A percentile compares a stretch with the other conserved stretches of the same genome.
These are phyloP conservation scores for Cyamopsis tetragonoloba DNA, from an alignment of 306 rosid genomes.

Conservation along the genomic window DNA sequence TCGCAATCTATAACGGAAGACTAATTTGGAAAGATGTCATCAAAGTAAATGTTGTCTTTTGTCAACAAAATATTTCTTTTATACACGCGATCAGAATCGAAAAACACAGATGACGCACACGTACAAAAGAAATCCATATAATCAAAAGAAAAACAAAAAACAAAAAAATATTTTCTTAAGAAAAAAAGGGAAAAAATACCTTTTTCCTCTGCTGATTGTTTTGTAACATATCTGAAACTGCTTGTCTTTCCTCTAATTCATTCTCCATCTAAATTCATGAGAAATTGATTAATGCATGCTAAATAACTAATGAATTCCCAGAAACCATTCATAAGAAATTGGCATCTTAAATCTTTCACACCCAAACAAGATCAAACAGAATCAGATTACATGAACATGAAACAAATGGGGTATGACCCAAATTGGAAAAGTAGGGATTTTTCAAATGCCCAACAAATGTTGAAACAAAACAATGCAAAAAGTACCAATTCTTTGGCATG, in stretches of 20 bases:
- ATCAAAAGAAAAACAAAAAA: neutral
- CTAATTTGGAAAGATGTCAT: no score
- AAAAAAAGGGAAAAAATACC: conserved; percentile 19
- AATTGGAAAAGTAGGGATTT: neutral
- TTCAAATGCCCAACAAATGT: neutral
- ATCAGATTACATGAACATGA: neutral
- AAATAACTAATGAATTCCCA: neutral
- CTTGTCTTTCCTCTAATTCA: conserved; percentile 29
- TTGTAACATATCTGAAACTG: conserved; percentile 27
- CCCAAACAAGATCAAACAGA: conserved; percentile 4
- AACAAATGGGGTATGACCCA: neutral
- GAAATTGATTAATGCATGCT: neutral
- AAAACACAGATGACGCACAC: no score
- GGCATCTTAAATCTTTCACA: neutral
- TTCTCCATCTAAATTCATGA: conserved; percentile 35
- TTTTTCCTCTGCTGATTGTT: conserved; percentile 38
- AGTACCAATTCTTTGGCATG: neutral
- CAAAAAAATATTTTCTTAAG: neutral
- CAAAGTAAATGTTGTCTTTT: no score
- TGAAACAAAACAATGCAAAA: conserved; percentile 10
- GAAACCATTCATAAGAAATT: neutral
- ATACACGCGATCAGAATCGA: no score
- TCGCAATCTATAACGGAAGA: no score
- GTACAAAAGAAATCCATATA: neutral
- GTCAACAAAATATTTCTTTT: no score